A percentile compares a stretch with the other conserved stretches of the same genome.
Evolutionary conservation across 768 basidiomycete genomes (phyloP).

Genomic region (Phaeotremella fagi): DNA sequence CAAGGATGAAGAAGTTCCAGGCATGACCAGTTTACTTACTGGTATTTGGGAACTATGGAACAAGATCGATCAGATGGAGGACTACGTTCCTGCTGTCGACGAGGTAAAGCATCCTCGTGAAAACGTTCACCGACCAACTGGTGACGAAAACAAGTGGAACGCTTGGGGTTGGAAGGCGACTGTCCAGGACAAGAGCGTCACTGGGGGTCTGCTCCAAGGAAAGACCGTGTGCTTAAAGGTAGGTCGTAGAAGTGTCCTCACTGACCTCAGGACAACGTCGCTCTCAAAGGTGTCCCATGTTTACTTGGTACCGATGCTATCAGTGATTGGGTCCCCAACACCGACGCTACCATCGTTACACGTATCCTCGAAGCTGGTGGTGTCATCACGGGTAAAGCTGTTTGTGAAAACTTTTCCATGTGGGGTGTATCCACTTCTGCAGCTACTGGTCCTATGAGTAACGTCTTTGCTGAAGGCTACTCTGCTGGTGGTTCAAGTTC

Average conservation of each 20-base stretch:
- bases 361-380: constrained; percentile 53
- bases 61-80: constrained; percentile 20
- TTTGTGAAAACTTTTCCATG: constrained; percentile 45
- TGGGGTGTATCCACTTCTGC: constrained; percentile 25
- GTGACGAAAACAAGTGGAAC: constrained; percentile 25
- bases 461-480: constrained; percentile 51
- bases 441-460: constrained; percentile 48
- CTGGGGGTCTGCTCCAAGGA: constrained; percentile 44
- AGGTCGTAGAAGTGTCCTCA: neutral
- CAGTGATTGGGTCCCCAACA: constrained; percentile 45
- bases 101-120: constrained; percentile 18
- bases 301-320: constrained; percentile 51
- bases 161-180: constrained; percentile 37
- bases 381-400: constrained; percentile 49
- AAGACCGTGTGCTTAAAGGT: constrained; percentile 52
- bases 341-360: constrained; percentile 54
- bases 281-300: constrained; percentile 52
- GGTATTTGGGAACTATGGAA: constrained; percentile 31
- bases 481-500: constrained; percentile 53
- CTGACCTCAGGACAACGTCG: constrained; percentile 43
- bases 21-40: constrained; percentile 22
- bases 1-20: constrained; percentile 4
- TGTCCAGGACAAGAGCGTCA: constrained; percentile 7
- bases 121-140: constrained; percentile 13
- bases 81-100: constrained; percentile 29